Base-by-base conservation (phyloP, 345 rosid genomes). In the Dipteronia dyeriana region DNA sequence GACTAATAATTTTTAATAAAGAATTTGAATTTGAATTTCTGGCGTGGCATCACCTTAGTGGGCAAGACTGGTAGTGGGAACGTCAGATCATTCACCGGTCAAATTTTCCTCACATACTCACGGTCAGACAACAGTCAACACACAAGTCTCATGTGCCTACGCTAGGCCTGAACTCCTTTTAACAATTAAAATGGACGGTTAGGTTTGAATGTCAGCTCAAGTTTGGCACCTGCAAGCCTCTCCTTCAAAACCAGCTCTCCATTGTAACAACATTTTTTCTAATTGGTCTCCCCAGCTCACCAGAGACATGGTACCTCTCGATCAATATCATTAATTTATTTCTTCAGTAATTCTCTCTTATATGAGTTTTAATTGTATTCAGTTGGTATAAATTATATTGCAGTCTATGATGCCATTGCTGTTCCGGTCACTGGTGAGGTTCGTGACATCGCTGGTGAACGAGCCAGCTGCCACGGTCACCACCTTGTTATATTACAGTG, bases 401-500 rank as follows among this genome's bases (percentile, higher is more conserved):
- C 82, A 89, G 92, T 76, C 91, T 75, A 79, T 83, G 0, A 29
- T 76, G 17, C 80, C 82, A 16, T 38, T 80, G 87, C 59, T 87
- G 90, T 53, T 89, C 82, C 81, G 86, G 63, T 83, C 91, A 20
- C 56, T 82, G 75, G 60, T 71, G 54, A 67, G 91, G 79, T 82
- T 87, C 61, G 14, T 86, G 72, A 64, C 76, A 2, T 75, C 71
- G 54, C 71, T 89, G 17, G 75, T 79, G 38, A 39, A 9, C 2
- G 84, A 83, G 68, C 90, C 91, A 3, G 82, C 83, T 2, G 77
- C 75, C 16, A 82, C 91, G 0, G 63, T 89, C 57, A 22, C 91
- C 2, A 89, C 93, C 7, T 2, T 89, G 47, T 57, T 89, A 16
- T 83, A 81, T 74, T 86, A 86, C 87, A 83, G 86, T 62, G 79